A percentile compares a stretch with the other conserved stretches of the same genome.
These are phyloP conservation scores for Neophaeococcomyces mojaviensis DNA, from an alignment of 2,329 filamentous ascomycete genomes.

Conservation along the genomic window DNA sequence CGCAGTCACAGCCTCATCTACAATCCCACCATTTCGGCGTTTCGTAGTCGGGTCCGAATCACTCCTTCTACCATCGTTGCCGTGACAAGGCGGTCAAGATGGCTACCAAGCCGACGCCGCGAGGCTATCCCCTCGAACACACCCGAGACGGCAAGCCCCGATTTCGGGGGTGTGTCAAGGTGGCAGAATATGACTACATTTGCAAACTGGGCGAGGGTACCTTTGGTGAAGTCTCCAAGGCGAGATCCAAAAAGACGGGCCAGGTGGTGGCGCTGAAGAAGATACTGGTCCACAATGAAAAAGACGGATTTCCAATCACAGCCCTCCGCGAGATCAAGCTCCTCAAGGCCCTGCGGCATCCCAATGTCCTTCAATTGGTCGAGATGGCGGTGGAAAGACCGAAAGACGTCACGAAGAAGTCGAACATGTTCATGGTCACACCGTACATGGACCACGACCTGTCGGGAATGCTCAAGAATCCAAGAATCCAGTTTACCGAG, in stretches of 20 bases:
- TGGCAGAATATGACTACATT: conserved; percentile 31
- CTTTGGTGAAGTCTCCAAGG: conserved; percentile 91
- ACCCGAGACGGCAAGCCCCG: conserved; percentile 43
- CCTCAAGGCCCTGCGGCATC: conserved; percentile 86
- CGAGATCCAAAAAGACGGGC: conserved; percentile 66
- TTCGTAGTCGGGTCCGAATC: background rate
- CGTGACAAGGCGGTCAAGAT: background rate
- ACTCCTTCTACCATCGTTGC: background rate
- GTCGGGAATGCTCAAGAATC: conserved; percentile 93
- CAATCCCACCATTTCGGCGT: background rate
- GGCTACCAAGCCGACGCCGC: conserved; percentile 5
- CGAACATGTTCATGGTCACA: conserved; percentile 95
- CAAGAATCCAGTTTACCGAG: conserved; percentile 75
- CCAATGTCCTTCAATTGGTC: conserved; percentile 76
- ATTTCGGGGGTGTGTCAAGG: conserved; percentile 72
- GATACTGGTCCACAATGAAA: conserved; percentile 99
- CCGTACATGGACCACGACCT: conserved; percentile 99
- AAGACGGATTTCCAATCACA: conserved; percentile 98
- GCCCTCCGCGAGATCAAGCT: conserved; percentile 96
- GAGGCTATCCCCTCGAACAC: conserved; percentile 36
- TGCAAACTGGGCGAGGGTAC: conserved; percentile 77
- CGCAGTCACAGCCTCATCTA: background rate
- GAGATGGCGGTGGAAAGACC: conserved; percentile 91
- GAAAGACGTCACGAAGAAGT: conserved; percentile 67
- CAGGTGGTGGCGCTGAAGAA: conserved; percentile 86